Conservation (phyloP, 441 rosid species). For the Mallotus repandus region DNA sequence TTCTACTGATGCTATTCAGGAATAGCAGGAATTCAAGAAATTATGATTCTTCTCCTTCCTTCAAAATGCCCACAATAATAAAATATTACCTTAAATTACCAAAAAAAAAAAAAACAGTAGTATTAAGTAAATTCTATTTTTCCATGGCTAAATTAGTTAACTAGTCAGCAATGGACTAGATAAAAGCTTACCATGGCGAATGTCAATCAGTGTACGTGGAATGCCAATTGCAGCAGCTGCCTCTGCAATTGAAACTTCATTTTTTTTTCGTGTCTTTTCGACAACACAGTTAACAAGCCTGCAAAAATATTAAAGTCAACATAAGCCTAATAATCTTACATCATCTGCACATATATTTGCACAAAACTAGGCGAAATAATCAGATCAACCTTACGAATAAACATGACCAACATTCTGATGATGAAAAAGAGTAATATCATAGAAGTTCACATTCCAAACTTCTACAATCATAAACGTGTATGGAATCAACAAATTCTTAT, state of each 20-base stretch:
- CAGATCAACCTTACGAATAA: background rate
- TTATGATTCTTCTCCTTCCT: background rate
- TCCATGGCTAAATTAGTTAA: background rate
- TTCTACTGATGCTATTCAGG: background rate
- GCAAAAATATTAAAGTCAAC: constrained; percentile 19
- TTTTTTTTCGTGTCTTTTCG: constrained; percentile 76
- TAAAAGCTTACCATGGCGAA: constrained; percentile 78
- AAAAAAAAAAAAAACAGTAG: background rate
- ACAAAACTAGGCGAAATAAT: background rate
- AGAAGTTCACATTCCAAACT: background rate
- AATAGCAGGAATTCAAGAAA: background rate
- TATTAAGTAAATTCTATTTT: background rate
- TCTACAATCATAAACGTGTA: background rate
- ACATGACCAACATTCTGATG: background rate
- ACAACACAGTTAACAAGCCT: constrained; percentile 94
- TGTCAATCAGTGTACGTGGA: constrained; percentile 81
- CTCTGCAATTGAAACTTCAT: constrained; percentile 71
- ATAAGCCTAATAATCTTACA: background rate
- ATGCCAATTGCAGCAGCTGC: constrained; percentile 84
- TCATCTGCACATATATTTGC: background rate
- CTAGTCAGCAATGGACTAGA: background rate
- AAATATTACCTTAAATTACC: background rate
- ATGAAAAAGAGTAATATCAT: background rate
- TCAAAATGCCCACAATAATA: background rate
- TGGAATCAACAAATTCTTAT: background rate